A percentile compares a stretch with the other conserved stretches of the same genome.
phyloP scores from a whole-genome alignment of 2,329 filamentous ascomycete species.

The Fusarium humuli region DNA sequence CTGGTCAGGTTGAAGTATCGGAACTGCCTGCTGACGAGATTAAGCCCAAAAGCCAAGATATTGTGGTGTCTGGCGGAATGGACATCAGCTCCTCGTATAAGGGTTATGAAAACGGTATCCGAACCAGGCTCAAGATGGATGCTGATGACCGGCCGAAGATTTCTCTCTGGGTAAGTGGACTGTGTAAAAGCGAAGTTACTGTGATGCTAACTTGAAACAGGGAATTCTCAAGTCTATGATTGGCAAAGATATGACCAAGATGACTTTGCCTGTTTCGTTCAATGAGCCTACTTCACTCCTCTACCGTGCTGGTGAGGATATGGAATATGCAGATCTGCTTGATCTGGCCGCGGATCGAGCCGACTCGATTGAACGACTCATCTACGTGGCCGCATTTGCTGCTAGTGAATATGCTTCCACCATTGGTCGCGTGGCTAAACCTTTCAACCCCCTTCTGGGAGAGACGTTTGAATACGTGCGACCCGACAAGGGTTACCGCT shows the following conservation, averaged over 20 bases:
- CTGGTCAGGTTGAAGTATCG: slow-evolving; percentile 86
- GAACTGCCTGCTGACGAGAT: slow-evolving; percentile 69
- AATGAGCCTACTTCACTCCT: slow-evolving; percentile 97
- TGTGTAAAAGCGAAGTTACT: not conserved
- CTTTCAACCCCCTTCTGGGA: slow-evolving; percentile 95
- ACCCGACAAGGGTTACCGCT: slow-evolving; percentile 96
- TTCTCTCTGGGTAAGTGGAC: slow-evolving; percentile 84
- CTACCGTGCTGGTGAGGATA: slow-evolving; percentile 94
- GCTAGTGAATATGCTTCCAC: slow-evolving; percentile 97
- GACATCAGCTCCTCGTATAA: slow-evolving; percentile 83
- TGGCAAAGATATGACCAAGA: slow-evolving; percentile 99
- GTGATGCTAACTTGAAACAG: slow-evolving; percentile 59
- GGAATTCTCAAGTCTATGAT: slow-evolving; percentile 99
- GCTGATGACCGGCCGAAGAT: slow-evolving; percentile 93
- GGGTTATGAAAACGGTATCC: slow-evolving; percentile 91
- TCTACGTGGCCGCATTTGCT: slow-evolving; percentile 96
- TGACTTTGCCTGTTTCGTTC: slow-evolving; percentile 98
- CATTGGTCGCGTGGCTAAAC: slow-evolving; percentile 95
- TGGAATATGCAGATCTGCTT: slow-evolving; percentile 96
- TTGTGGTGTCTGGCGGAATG: slow-evolving; percentile 57
- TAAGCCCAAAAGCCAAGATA: slow-evolving; percentile 57
- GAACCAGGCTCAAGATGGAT: slow-evolving; percentile 85
- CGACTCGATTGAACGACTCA: slow-evolving; percentile 90
- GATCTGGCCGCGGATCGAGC: slow-evolving; percentile 86
- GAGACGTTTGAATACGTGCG: slow-evolving; percentile 97